Evolutionary conservation across 2,329 filamentous ascomycete genomes (phyloP), one percentile per base, ranked within the genome.

Genomic region (Monilinia fructigena): DNA sequence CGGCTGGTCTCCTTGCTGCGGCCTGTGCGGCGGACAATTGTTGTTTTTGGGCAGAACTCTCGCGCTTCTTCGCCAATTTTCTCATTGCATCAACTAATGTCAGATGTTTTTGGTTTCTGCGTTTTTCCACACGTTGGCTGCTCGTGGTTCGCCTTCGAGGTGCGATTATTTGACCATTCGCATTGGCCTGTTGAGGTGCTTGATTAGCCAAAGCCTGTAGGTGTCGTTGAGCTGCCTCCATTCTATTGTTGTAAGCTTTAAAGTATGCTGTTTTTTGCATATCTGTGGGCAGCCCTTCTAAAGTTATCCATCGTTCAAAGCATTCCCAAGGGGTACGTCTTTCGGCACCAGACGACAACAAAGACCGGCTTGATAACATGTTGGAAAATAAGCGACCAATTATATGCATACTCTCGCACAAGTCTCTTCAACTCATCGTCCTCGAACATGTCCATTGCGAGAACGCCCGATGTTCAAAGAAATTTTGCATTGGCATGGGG

Each of bases 241-340:
- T 87, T 38, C 87, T 80, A 12, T 79, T 79, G 70, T 85, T 86
- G 74, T 88, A 89, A 1, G 85, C 79, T 74, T 93, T 92, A 82
- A 98, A 99, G 76, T 98, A 99, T 55, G 93, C 90, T 0, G 92
- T 97, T 79, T 97, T 97, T 23, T 90, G 89, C 89, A 98, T 96
- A 71, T 99, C 95, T 14, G 89, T 86, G 5, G 95, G 94, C 48
- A 97, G 82, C 1, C 93, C 93, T 79, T 98, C 95, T 16, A 98
- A 81, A 72, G 91, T 89, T 65, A 97, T 90, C 94, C 94, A 99
- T 54, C 95, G 86, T 78, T 99, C 95, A 73, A 99, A 99, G 76
- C 95, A 99, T 79, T 99, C 95, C 95, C 95, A 99, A 0, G 94
- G 93, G 3, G 94, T 98, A 58, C 95, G 86, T 69, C 95, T 86